These are phyloP conservation scores for Candida ipomoeae DNA, from an alignment of 805 yeast genomes.

Conservation along the genomic window DNA sequence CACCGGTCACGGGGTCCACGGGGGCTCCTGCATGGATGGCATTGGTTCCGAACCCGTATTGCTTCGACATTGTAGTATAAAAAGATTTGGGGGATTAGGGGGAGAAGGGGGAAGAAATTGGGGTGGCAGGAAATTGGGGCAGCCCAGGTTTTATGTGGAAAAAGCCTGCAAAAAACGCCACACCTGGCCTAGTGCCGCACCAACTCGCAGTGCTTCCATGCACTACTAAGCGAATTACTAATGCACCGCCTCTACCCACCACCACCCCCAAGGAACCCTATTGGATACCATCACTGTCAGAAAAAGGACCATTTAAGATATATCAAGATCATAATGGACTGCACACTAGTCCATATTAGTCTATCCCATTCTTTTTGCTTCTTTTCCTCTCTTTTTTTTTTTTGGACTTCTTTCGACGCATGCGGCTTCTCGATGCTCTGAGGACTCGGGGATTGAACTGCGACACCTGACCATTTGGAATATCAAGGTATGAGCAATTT, in stretches of 20 bases:
- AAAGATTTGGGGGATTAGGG: not conserved
- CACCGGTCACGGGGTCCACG: constrained; percentile 72
- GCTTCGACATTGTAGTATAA: not conserved
- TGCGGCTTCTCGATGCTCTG: too few relatives aligned
- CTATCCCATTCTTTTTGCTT: too few relatives aligned
- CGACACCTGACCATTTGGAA: too few relatives aligned
- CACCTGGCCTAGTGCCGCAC: constrained; percentile 1
- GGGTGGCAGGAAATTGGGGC: not conserved
- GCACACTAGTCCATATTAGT: too few relatives aligned
- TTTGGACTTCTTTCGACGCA: too few relatives aligned
- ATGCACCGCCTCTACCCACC: not conserved
- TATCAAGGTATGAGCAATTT: too few relatives aligned
- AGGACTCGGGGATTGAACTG: too few relatives aligned
- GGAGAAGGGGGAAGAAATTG: too few relatives aligned
- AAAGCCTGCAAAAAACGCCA: constrained; percentile 1
- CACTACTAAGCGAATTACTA: not conserved
- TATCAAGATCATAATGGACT: too few relatives aligned
- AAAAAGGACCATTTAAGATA: too few relatives aligned
- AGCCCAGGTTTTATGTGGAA: not conserved
- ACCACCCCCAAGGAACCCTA: not conserved
- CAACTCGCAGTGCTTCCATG: not conserved
- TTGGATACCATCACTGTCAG: too few relatives aligned
- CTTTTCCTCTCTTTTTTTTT: too few relatives aligned
- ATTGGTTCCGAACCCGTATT: constrained; percentile 62
- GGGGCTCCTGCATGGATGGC: constrained; percentile 83